These are phyloP conservation scores for Skeletonema tropicum DNA, from an alignment of 108 stramenopile species.

Conservation along the genomic window DNA sequence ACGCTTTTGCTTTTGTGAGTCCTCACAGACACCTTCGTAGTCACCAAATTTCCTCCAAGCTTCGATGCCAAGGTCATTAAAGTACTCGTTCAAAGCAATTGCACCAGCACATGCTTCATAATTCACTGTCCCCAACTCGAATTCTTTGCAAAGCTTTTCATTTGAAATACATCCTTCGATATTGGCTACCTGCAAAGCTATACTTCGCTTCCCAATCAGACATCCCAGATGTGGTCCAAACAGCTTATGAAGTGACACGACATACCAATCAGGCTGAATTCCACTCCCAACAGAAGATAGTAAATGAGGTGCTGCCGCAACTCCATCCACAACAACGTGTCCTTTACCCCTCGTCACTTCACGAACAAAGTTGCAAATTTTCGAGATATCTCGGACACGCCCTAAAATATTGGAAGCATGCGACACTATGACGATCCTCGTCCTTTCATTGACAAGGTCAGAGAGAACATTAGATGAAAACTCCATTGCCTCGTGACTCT, in stretches of 20 bases:
- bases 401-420: slow-evolving; percentile 88
- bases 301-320: slow-evolving; percentile 81
- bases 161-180: not conserved
- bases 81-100: slow-evolving; percentile 61
- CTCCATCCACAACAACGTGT: slow-evolving; percentile 80
- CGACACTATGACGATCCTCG: slow-evolving; percentile 71
- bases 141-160: slow-evolving; percentile 19
- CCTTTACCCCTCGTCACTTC: slow-evolving; percentile 47
- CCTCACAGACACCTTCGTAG: no score
- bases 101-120: slow-evolving; percentile 85
- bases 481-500: not conserved
- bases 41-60: not conserved
- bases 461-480: slow-evolving; percentile 37
- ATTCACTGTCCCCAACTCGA: slow-evolving; percentile 77
- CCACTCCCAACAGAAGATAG: slow-evolving; percentile 43
- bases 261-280: slow-evolving; percentile 73
- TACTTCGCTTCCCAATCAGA: slow-evolving; percentile 40
- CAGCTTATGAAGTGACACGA: slow-evolving; percentile 77
- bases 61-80: slow-evolving; percentile 28
- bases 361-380: slow-evolving; percentile 44
- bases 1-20: not conserved
- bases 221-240: slow-evolving; percentile 86
- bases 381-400: slow-evolving; percentile 55
- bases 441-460: slow-evolving; percentile 51
- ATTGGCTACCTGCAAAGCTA: slow-evolving; percentile 15